Base-by-base conservation (phyloP, 257 asterid species). In the Paraleonurus japonicus region DNA sequence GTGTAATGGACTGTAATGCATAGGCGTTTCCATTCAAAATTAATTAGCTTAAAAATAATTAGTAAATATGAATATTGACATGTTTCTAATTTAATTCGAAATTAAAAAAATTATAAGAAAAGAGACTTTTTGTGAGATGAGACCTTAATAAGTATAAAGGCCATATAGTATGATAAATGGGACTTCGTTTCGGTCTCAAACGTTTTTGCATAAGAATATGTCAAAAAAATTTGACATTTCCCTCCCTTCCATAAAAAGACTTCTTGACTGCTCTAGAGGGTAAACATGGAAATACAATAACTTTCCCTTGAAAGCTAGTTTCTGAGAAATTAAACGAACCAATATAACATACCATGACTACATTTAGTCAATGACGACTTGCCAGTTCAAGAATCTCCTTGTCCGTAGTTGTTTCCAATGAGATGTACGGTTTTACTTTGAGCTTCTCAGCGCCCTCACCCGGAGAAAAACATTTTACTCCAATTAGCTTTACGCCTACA, bases 401-500 rank as follows among this genome's bases (percentile, higher is more conserved):
- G 80, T 54, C 69, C 59, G 75, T 81, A 26, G 81, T 8, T 7
- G 76, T 71, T 35, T 84, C 81, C 0, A 89, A 30, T 23, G 26
- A 57, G 60, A 87, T 62, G 66, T 55, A 88, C 3, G 94, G 76
- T 83, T 88, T 88, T 78, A 95, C 95, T 76, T 85, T 95, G 72
- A 89, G 83, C 17, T 59, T 54, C 61, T 73, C 82, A 8, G 64
- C 69, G 24, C 65, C 80, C 78, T 85, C 86, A 45, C 81, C 85
- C 1, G 98, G 98, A 65, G 98, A 95, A 35, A 85, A 4, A 43
- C 86, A 92, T 76, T 81, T 88, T 50, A 92, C 82, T 48, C 98
- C 99, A n/a, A 92, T 37, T 24, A 92, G 87, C 85, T 87, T 84
- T 70, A 87, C 10, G 79, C 94, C 99, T 95, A 73, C 85, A 81